These are phyloP conservation scores for Pisolithus albus DNA, from an alignment of 768 basidiomycete genomes.

Conservation along the genomic window DNA sequence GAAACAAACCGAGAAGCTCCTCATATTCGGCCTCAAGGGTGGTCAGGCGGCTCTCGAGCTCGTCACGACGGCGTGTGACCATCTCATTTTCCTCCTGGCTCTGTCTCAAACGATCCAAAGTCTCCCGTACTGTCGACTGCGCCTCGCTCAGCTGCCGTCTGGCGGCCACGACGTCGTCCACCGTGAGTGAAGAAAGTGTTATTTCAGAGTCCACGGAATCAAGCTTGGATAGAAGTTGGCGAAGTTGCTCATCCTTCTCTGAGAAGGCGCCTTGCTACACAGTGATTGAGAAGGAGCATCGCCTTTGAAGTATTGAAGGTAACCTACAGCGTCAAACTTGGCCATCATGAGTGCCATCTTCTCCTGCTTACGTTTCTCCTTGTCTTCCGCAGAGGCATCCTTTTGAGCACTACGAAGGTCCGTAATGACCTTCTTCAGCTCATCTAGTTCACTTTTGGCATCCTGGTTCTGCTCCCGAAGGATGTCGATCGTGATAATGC, in stretches of 20 bases:
- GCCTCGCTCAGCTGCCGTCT: slow-evolving; percentile 86
- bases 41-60: slow-evolving; percentile 75
- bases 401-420: slow-evolving; percentile 79
- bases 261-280: slow-evolving; percentile 84
- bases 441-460: slow-evolving; percentile 81
- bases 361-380: slow-evolving; percentile 98
- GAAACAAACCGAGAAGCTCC: slow-evolving; percentile 77
- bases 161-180: slow-evolving; percentile 76
- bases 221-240: slow-evolving; percentile 75
- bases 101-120: slow-evolving; percentile 82
- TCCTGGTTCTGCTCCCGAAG: slow-evolving; percentile 93
- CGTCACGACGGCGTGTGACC: slow-evolving; percentile 72
- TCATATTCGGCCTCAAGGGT: slow-evolving; percentile 92
- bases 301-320: background rate
- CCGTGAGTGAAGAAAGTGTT: slow-evolving; percentile 49
- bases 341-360: slow-evolving; percentile 99
- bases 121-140: slow-evolving; percentile 79
- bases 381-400: slow-evolving; percentile 87
- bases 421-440: slow-evolving; percentile 70
- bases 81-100: slow-evolving; percentile 91
- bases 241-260: slow-evolving; percentile 91
- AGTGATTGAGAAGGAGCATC: slow-evolving; percentile 4
- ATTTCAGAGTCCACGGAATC: slow-evolving; percentile 68
- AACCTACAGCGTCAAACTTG: slow-evolving; percentile 86
- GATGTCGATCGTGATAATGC: slow-evolving; percentile 86